Percentiles rank a stretch among this genome's conserved stretches.
phyloP scores from a whole-genome alignment of 2,329 filamentous ascomycete genomes.

The Triangularia verruculosa region DNA sequence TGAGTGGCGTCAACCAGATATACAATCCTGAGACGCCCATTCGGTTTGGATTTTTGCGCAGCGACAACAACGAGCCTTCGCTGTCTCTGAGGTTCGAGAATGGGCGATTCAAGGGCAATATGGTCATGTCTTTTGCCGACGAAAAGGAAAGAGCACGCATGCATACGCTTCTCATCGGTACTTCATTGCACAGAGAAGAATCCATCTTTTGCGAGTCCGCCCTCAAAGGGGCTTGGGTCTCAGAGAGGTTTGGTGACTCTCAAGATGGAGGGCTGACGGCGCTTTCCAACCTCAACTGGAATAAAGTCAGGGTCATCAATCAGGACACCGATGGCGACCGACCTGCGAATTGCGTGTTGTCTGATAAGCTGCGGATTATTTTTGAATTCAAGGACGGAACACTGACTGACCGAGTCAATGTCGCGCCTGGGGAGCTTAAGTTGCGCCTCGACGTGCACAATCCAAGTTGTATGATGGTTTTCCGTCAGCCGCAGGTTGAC shows the following conservation, averaged over 20 bases:
- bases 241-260: constrained; percentile 49
- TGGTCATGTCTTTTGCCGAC: constrained; percentile 75
- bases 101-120: constrained; percentile 62
- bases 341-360: constrained; percentile 61
- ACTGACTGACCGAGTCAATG: constrained; percentile 78
- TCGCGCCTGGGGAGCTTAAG: constrained; percentile 71
- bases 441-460: constrained; percentile 62
- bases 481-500: constrained; percentile 73
- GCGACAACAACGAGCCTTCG: constrained; percentile 66
- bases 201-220: constrained; percentile 67
- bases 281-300: constrained; percentile 58
- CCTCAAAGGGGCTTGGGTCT: constrained; percentile 62
- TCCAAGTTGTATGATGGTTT: constrained; percentile 60
- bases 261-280: constrained; percentile 44
- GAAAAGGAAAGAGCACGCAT: constrained; percentile 67
- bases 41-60: constrained; percentile 73
- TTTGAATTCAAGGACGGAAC: constrained; percentile 73
- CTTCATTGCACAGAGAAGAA: constrained; percentile 65
- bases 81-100: constrained; percentile 70
- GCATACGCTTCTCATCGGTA: constrained; percentile 71
- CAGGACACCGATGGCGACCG: constrained; percentile 62
- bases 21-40: constrained; percentile 65
- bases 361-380: constrained; percentile 72
- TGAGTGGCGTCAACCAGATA: constrained; percentile 72
- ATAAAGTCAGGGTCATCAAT: constrained; percentile 69